Evolutionary conservation across 305 asterid species (phyloP).

Genomic region (Fraxinus xanthoxyloides): DNA sequence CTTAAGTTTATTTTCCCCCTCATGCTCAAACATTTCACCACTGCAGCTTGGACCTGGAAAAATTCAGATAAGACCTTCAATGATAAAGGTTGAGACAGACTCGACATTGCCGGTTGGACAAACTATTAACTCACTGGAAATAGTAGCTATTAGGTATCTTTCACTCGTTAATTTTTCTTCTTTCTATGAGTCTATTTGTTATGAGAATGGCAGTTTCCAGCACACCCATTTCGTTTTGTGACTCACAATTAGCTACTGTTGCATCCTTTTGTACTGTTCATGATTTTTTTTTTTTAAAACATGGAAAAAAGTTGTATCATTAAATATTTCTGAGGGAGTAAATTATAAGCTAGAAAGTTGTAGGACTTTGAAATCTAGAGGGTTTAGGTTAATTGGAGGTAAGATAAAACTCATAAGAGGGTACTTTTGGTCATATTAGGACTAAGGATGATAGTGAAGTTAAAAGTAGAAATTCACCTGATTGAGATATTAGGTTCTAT

Average conservation of each 20-base stretch:
- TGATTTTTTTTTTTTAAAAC: background rate
- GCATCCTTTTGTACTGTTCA: background rate
- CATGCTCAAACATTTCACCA: background rate
- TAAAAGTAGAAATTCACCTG: background rate
- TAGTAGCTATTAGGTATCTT: conserved; percentile 57
- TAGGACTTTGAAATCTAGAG: background rate
- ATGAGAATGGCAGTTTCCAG: conserved; percentile 9
- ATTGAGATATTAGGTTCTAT: background rate
- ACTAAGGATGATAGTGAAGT: background rate
- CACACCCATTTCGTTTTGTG: background rate
- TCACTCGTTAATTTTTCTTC: background rate
- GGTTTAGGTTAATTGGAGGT: background rate
- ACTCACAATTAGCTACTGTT: background rate
- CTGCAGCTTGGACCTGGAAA: conserved; percentile 53
- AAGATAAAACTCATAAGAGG: background rate
- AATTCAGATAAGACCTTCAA: conserved; percentile 77
- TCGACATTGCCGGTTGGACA: conserved; percentile 13
- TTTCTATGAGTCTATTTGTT: conserved; percentile 10
- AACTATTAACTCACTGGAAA: conserved; percentile 64
- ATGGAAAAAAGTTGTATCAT: background rate
- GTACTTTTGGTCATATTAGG: background rate
- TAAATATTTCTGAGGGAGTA: background rate
- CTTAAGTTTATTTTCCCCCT: background rate
- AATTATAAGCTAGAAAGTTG: background rate
- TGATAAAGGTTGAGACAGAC: conserved; percentile 76